Conservation (phyloP, 768 basidiomycete genomes). For the Cantharellus anzutake region DNA sequence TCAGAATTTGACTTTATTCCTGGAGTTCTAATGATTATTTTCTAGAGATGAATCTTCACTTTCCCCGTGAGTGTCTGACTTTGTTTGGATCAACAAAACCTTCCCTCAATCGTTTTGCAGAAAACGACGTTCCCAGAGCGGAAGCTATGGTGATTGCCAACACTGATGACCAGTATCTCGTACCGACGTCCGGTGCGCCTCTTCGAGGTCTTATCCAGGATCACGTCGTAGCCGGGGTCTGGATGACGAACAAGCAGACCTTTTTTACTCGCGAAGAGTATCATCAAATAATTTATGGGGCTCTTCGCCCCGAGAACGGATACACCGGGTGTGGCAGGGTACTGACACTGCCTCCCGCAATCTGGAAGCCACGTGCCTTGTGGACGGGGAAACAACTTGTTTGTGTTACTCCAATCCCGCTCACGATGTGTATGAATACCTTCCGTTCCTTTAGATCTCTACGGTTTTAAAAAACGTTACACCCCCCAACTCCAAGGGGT, state of each 20-base stretch:
- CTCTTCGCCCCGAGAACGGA: constrained; percentile 68
- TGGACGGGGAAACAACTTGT: constrained; percentile 99
- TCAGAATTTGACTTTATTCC: neutral
- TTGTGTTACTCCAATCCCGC: constrained; percentile 14
- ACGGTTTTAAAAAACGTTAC: constrained; percentile 88
- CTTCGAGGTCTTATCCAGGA: constrained; percentile 96
- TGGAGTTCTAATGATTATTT: neutral
- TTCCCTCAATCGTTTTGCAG: constrained; percentile 21
- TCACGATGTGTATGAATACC: neutral
- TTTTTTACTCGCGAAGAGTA: constrained; percentile 95
- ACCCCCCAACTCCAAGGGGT: constrained; percentile 53
- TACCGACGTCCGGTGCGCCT: constrained; percentile 94
- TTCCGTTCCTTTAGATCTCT: constrained; percentile 43
- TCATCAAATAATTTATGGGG: constrained; percentile 87
- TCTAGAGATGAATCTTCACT: constrained; percentile 98
- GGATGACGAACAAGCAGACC: constrained; percentile 92
- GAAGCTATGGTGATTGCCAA: constrained; percentile 92
- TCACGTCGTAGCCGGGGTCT: constrained; percentile 96
- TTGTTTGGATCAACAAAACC: constrained; percentile 1
- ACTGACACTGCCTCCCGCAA: constrained; percentile 69
- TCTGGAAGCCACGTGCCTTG: constrained; percentile 76
- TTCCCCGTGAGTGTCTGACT: constrained; percentile 53
- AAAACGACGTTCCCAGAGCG: constrained; percentile 87
- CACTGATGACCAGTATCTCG: constrained; percentile 97
- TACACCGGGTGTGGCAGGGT: constrained; percentile 44